These are phyloP conservation scores for Colletotrichum gigasporum DNA, from an alignment of 2,329 filamentous ascomycete genomes.

Conservation along the genomic window DNA sequence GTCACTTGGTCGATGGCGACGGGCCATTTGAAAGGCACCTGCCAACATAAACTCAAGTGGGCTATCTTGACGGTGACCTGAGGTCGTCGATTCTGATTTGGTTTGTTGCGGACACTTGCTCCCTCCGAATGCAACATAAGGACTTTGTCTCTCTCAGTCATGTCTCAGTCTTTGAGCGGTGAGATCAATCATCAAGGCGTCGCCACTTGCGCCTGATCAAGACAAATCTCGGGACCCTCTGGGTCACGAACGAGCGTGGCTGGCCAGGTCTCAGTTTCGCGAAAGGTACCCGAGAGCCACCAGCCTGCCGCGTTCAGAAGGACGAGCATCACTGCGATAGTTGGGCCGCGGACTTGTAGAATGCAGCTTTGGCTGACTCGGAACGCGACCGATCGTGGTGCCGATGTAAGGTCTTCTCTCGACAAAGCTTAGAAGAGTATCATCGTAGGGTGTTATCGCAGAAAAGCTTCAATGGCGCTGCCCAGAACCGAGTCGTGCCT, in stretches of 20 bases:
- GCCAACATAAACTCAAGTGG: too few relatives aligned
- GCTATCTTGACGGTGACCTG: too few relatives aligned
- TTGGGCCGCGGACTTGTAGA: background rate
- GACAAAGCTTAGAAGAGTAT: too few relatives aligned
- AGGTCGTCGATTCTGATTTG: too few relatives aligned
- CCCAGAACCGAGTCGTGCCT: too few relatives aligned
- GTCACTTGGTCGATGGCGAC: too few relatives aligned
- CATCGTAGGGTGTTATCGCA: background rate
- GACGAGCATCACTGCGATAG: background rate
- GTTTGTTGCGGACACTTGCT: background rate
- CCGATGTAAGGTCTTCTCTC: background rate
- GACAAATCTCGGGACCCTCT: background rate
- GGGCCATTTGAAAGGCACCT: too few relatives aligned
- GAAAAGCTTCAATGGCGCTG: too few relatives aligned
- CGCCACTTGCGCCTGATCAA: background rate
- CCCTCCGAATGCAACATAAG: background rate
- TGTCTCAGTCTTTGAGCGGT: conserved; percentile 17
- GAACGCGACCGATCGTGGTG: background rate
- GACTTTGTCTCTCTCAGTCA: background rate
- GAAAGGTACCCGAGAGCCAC: conserved; percentile 16
- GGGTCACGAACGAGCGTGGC: background rate
- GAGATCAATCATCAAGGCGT: conserved; percentile 22
- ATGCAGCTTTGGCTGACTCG: background rate
- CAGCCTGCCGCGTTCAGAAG: background rate
- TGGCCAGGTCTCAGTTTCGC: background rate